These are phyloP conservation scores for Multifurca ochricompacta DNA, from an alignment of 768 basidiomycete genomes.

Conservation along the genomic window DNA sequence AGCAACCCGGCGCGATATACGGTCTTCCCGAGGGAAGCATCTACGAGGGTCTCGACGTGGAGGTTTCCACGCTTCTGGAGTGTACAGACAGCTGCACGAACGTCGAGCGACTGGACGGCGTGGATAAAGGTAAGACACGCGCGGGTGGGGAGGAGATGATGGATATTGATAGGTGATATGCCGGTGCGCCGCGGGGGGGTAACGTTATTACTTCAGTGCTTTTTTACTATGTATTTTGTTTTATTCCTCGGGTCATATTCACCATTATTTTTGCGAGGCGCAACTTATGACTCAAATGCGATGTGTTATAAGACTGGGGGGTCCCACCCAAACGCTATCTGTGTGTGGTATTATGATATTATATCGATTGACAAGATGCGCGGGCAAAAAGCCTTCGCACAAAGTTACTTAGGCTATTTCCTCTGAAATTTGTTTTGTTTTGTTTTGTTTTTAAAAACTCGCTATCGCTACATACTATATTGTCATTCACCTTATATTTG, in stretches of 20 bases:
- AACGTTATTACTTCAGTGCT: constrained; percentile 21
- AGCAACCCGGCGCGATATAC: constrained; percentile 59
- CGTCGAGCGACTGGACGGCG: constrained; percentile 25
- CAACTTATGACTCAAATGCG: neutral
- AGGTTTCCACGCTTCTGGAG: constrained; percentile 36
- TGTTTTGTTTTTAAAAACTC: no score
- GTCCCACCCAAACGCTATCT: no score
- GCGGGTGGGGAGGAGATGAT: constrained; percentile 47
- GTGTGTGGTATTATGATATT: no score
- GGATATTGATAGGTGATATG: constrained; percentile 47
- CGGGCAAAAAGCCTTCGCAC: no score
- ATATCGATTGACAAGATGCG: no score
- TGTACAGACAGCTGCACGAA: constrained; percentile 21
- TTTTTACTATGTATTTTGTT: constrained; percentile 17
- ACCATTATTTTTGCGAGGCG: neutral
- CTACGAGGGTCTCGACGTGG: constrained; percentile 68
- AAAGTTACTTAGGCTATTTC: no score
- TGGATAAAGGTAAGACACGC: constrained; percentile 49
- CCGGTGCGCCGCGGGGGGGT: constrained; percentile 20
- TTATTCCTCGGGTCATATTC: constrained; percentile 4
- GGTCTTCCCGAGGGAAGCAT: constrained; percentile 73
- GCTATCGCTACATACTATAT: no score
- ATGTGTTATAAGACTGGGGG: neutral
- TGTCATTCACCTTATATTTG: no score
- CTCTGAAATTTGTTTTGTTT: no score